Evolutionary conservation across 2,329 filamentous ascomycete genomes (phyloP), one percentile per base, ranked within the genome.

Genomic region (Beauveria asiatica): DNA sequence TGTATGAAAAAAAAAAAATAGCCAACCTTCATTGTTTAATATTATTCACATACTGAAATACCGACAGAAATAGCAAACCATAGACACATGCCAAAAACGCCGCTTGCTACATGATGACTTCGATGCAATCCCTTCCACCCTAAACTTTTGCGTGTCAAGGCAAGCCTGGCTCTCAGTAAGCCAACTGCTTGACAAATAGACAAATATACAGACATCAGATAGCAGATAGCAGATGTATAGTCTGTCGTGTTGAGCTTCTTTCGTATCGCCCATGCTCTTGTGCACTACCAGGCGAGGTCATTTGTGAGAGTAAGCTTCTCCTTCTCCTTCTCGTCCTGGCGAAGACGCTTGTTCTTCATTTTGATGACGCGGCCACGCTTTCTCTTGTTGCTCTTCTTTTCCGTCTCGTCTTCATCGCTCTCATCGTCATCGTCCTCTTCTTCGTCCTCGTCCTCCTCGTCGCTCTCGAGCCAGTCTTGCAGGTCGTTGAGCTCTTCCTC

Each of bases 391-490:
- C 81, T 81, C 9, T 79, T 79, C 65, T 80, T 80, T 30, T 80
- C 79, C 7, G 76, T 76, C 39, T 83, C 82, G 7, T 80, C 80
- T 13, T 85, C 83, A 1, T 81, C 82, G 3, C 81, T 78, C 11
- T 83, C 83, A 2, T 83, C 83, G 1, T 81, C 82, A 2, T 83
- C 83, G 1, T 81, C 82, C 2, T 81, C 78, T n/a, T 83, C 78
- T 7, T 80, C 78, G 8, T 79, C 80, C 3, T 81, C 81, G 1
- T 81, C 81, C 5, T 81, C 81, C 6, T 76, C 77, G 17, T 84
- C 88, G 63, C 85, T 90, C 67, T 87, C 92, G 54, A 97, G 80
- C 93, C 93, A 97, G 70, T 97, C 93, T 74, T 97, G 90, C 55
- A 97, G 83, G 69, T 92, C 89, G 57, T 82, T 85, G 21, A 90